Base-by-base conservation (phyloP, 805 yeast genomes). In the Lachancea waltii region DNA sequence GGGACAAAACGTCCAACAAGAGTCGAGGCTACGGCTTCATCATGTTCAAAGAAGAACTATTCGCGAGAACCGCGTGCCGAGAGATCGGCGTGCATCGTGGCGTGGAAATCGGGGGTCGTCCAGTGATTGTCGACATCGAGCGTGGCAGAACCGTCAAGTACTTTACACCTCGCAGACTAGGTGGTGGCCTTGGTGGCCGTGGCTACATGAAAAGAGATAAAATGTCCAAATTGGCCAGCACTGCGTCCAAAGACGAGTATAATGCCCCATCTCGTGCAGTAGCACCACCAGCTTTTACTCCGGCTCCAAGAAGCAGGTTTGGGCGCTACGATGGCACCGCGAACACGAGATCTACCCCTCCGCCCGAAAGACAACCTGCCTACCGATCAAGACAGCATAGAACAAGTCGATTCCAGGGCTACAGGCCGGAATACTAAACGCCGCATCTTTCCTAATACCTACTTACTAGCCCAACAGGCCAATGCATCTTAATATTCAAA, bases 131-230 rank as follows among this genome's bases (percentile, higher is more conserved):
- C 1, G 94, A 84, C 51, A 70, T 75, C 33, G 92, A 82, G 53
- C 58, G 90, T 41, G 83, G 86, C 2, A 62, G 92, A 32, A 58
- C 76, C 1, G 71, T 73, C 11, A 72, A 80, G 39, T 73, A 70
- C 47, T 84, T 89, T 82, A 71, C 69, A 39, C 92, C 94, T 0
- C 56, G 82, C 49, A 58, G 90, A 42, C 65, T 90, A 2, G 96
- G 95, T 1, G 97, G 97, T 3, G 97, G 97, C 0, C 60, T 84
- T n/a, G 97, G 97, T 3, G 95, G 95, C 1, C 67, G 92, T 39
- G 77, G 78, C 35, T 79, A 79, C 52, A 69, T 77, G 3, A 64
- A 59, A 42, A 56, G 46, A 20, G 33, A 41, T n/a, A 23, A 18
- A 14, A 19, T 35, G 30, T 35, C 38, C 16, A 38, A 30, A 17